Base-by-base conservation (phyloP, 2,329 filamentous ascomycete species). In the Rhynchosporium graminicola region DNA sequence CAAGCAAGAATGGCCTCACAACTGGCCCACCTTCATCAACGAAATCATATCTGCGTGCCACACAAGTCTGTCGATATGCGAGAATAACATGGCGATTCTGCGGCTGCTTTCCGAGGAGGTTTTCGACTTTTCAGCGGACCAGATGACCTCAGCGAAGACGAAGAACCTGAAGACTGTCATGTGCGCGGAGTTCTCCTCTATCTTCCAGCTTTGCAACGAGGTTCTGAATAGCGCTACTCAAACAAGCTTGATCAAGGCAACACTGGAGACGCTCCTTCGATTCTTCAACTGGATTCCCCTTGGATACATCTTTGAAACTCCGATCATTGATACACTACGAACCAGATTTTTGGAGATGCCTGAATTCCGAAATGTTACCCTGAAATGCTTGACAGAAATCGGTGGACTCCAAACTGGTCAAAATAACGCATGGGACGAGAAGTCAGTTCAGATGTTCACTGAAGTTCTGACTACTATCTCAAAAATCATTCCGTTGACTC, bases 11-110 rank as follows among this genome's bases (percentile, higher is more conserved):
- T 99, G 95, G 95, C 95, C 95, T 62, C 94, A 98, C 79, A 96
- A 99, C 82, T 99, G 96, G 95, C 95, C 96, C 10, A 97, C 92
- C 26, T 99, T 99, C 78, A 98, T 99, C 84, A 98, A 98, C 82
- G 95, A 99, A 81, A 99, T 99, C 77, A 92, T 99, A 72, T 90
- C 92, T 28, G 94, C 95, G 61, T 98, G 93, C 79, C 93, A 96
- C 76, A 94, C 91, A 70, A 97, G 90, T 77, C 82, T 99, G 59
- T 95, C 94, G 43, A 96, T 99, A 72, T 99, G 96, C 84, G 95
- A 99, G 80, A 99, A 99, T 82, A 99, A 99, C 82, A 99, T 99
- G 95, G 92, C 91, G 68, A 98, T 99, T 71, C 85, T 99, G 70
- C 89, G 95, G 64, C 81, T 99, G 71, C 84, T 99, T 51, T 99